phyloP scores from a whole-genome alignment of 2,329 filamentous ascomycete genomes.

The Paracorniculantispora psalliotae region DNA sequence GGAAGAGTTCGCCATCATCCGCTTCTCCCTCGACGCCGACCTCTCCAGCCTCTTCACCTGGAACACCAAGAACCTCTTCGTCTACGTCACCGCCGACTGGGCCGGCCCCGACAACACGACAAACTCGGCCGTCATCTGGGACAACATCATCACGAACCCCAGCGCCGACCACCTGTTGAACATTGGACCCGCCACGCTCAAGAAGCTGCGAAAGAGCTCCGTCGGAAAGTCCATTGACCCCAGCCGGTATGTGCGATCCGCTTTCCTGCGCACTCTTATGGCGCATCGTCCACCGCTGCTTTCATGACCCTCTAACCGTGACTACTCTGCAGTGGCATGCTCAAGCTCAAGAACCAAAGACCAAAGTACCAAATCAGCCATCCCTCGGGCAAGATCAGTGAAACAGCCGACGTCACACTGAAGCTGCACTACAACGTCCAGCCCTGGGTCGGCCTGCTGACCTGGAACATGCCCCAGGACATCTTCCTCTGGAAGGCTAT shows the following conservation, averaged over 20 bases:
- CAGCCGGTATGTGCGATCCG: slow-evolving; percentile 40
- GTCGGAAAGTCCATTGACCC: slow-evolving; percentile 58
- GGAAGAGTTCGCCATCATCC: slow-evolving; percentile 93
- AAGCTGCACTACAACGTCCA: slow-evolving; percentile 94
- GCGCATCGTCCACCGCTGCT: background rate
- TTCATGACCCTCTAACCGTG: background rate
- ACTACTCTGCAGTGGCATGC: slow-evolving; percentile 53
- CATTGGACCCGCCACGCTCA: slow-evolving; percentile 54
- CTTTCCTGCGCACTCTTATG: background rate
- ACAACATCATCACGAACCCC: slow-evolving; percentile 79
- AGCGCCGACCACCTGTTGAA: slow-evolving; percentile 59
- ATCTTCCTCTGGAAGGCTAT: slow-evolving; percentile 61
- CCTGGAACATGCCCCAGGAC: slow-evolving; percentile 65
- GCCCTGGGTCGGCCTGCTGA: slow-evolving; percentile 86
- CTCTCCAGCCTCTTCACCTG: slow-evolving; percentile 91
- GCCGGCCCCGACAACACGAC: slow-evolving; percentile 37
- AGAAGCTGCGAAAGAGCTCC: slow-evolving; percentile 56
- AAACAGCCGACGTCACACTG: slow-evolving; percentile 68
- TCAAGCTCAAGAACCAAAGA: slow-evolving; percentile 76
- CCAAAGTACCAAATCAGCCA: slow-evolving; percentile 98
- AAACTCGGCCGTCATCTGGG: slow-evolving; percentile 89
- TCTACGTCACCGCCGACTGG: slow-evolving; percentile 86
- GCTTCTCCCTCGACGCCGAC: slow-evolving; percentile 89
- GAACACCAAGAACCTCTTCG: slow-evolving; percentile 98
- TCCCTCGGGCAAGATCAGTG: slow-evolving; percentile 71